phyloP scores from a whole-genome alignment of 768 basidiomycete species.

The Leccinum truebloodii region DNA sequence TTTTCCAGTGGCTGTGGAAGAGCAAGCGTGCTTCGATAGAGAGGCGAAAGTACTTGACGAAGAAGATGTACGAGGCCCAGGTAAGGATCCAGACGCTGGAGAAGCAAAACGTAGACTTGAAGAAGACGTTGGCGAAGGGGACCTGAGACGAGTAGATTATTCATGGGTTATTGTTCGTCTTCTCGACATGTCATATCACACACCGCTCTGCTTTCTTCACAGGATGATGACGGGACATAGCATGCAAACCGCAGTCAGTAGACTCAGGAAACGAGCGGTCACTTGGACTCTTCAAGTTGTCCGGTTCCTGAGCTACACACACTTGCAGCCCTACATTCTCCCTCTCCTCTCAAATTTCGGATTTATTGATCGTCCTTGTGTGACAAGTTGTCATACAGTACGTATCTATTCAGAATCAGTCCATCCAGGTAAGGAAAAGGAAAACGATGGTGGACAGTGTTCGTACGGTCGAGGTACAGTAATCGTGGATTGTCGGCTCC shows the following conservation, averaged over 20 bases:
- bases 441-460: too few relatives aligned
- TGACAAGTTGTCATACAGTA: too few relatives aligned
- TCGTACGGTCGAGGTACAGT: too few relatives aligned
- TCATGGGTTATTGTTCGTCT: neutral
- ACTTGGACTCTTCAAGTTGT: too few relatives aligned
- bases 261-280: too few relatives aligned
- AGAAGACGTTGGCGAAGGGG: constrained; percentile 51
- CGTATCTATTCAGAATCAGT: too few relatives aligned
- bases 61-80: constrained; percentile 73
- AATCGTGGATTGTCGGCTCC: too few relatives aligned
- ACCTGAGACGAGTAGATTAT: constrained; percentile 17
- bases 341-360: too few relatives aligned
- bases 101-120: constrained; percentile 66
- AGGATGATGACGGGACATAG: neutral
- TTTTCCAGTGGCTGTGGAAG: constrained; percentile 43
- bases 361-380: too few relatives aligned
- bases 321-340: too few relatives aligned
- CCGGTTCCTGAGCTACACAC: too few relatives aligned
- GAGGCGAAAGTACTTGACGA: constrained; percentile 66
- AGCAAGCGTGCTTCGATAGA: constrained; percentile 51
- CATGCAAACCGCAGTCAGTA: neutral
- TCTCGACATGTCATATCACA: neutral
- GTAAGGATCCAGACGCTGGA: constrained; percentile 71
- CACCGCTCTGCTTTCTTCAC: neutral
- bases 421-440: too few relatives aligned